Evolutionary conservation across 2,329 filamentous ascomycete genomes (phyloP).

Genomic region (Apiospora phragmitis): DNA sequence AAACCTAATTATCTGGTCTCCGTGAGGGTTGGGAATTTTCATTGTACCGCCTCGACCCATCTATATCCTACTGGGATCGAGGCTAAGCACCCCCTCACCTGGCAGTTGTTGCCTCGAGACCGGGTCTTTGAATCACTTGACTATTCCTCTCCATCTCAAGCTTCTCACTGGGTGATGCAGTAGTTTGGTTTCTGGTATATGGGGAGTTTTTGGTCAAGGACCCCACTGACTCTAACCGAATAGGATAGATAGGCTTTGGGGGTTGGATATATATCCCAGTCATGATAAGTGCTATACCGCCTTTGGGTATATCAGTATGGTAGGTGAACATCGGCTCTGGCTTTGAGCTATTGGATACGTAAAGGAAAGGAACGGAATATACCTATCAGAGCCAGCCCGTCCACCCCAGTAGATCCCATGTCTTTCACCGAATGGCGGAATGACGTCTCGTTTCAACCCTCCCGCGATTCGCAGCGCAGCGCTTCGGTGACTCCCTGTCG

Average conservation of each 20-base stretch:
- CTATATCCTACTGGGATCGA: background rate
- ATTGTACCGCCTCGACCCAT: background rate
- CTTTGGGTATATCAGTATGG: background rate
- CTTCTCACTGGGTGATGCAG: background rate
- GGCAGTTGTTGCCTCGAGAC: background rate
- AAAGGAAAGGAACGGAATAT: background rate
- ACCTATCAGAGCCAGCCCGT: background rate
- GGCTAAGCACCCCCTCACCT: background rate
- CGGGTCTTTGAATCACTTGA: background rate
- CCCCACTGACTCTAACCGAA: background rate
- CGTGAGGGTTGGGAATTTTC: background rate
- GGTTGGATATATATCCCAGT: background rate
- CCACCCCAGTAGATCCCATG: background rate
- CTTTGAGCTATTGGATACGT: background rate
- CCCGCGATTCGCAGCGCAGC: background rate
- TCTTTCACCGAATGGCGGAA: slow-evolving; percentile 14
- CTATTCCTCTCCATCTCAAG: background rate
- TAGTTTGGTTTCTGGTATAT: background rate
- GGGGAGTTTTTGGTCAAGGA: background rate
- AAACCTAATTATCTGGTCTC: background rate
- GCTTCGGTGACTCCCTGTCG: background rate
- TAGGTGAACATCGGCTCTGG: background rate
- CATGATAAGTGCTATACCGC: background rate
- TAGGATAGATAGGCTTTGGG: background rate
- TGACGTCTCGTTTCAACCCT: slow-evolving; percentile 1